Percentiles rank a stretch among this genome's conserved stretches.
These are phyloP conservation scores for Eremochloa ophiuroides DNA, from an alignment of 176 grass and related monocot genomes.

Conservation along the genomic window DNA sequence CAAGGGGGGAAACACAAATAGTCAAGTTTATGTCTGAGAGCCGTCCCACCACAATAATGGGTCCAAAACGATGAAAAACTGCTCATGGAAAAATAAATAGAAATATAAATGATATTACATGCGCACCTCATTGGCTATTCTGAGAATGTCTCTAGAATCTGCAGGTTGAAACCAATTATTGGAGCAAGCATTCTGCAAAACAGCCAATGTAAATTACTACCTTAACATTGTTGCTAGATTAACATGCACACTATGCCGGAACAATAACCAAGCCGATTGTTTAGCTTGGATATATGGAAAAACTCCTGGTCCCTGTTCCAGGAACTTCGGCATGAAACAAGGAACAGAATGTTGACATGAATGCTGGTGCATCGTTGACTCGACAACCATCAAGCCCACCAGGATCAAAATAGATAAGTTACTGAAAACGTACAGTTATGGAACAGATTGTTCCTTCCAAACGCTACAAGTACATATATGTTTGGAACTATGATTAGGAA, in stretches of 20 bases:
- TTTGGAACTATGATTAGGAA: slow-evolving; percentile 1
- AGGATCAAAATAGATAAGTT: neutral
- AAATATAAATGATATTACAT: slow-evolving; percentile 16
- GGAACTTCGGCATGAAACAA: neutral
- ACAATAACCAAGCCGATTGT: slow-evolving; percentile 11
- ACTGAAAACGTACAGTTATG: neutral
- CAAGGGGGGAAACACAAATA: slow-evolving; percentile 25
- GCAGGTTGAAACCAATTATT: slow-evolving; percentile 61
- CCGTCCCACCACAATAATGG: neutral
- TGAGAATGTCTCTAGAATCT: slow-evolving; percentile 60
- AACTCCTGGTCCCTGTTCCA: neutral
- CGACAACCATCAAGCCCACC: neutral
- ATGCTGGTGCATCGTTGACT: neutral
- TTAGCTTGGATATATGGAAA: neutral
- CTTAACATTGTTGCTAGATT: neutral
- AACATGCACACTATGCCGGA: neutral
- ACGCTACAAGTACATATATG: neutral
- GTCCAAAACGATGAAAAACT: neutral
- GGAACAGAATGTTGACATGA: neutral
- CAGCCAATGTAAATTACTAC: neutral
- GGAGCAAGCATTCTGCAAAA: slow-evolving; percentile 89
- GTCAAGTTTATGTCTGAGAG: slow-evolving; percentile 20
- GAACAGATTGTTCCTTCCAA: neutral
- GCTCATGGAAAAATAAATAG: slow-evolving; percentile 3
- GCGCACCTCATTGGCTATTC: slow-evolving; percentile 76